Evolutionary conservation across 2,329 filamentous ascomycete genomes (phyloP).

Genomic region (Alternaria panax): DNA sequence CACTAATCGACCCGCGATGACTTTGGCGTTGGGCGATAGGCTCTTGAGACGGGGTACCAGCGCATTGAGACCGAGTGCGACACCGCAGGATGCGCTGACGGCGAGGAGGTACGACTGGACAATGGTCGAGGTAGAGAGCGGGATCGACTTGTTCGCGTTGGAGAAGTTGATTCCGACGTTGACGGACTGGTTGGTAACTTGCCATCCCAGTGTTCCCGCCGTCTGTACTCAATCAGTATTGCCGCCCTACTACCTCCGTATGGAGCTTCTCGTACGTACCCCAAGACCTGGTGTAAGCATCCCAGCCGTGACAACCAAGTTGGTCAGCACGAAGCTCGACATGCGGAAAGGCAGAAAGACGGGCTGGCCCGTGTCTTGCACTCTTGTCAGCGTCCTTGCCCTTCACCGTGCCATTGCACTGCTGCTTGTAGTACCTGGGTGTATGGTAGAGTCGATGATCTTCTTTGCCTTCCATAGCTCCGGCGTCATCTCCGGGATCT

Average conservation of each 20-base stretch:
- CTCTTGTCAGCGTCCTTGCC: conserved; percentile 19
- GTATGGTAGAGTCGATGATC: conserved; percentile 93
- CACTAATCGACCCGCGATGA: conserved; percentile 84
- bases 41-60: conserved; percentile 83
- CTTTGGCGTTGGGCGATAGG: conserved; percentile 75
- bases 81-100: conserved; percentile 90
- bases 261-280: conserved; percentile 61
- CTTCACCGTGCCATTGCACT: background rate
- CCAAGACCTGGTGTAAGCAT: conserved; percentile 92
- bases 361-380: conserved; percentile 84
- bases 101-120: conserved; percentile 90
- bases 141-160: conserved; percentile 97
- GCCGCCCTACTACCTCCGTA: background rate
- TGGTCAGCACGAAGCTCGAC: conserved; percentile 93
- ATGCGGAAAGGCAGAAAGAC: conserved; percentile 96
- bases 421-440: conserved; percentile 73
- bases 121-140: conserved; percentile 80
- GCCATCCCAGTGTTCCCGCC: conserved; percentile 88
- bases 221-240: conserved; percentile 62
- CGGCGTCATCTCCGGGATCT: conserved; percentile 80
- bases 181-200: conserved; percentile 94
- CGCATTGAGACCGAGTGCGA: conserved; percentile 89
- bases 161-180: conserved; percentile 98
- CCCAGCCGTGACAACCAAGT: conserved; percentile 91
- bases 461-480: conserved; percentile 97